phyloP scores from a whole-genome alignment of 192 early-diverging fungal species.

The Physocladia obscura region DNA sequence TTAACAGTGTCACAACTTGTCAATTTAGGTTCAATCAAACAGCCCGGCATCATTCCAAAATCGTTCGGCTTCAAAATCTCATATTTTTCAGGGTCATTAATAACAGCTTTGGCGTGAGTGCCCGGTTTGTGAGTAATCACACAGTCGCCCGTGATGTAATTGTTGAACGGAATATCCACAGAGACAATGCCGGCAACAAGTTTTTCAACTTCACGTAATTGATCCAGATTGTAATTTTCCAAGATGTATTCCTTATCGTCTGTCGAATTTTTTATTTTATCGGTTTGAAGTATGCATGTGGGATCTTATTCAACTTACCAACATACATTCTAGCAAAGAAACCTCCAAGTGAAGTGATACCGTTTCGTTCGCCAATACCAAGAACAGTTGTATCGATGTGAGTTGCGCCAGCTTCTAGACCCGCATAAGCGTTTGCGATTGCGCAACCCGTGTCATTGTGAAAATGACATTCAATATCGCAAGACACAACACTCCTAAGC shows the following conservation, averaged over 20 bases:
- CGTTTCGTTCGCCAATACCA: conserved; percentile 98
- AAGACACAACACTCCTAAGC: conserved; percentile 88
- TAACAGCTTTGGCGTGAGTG: conserved; percentile 98
- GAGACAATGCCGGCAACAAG: conserved; percentile 92
- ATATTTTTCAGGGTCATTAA: conserved; percentile 98
- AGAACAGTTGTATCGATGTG: conserved; percentile 98
- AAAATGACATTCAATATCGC: conserved; percentile 99
- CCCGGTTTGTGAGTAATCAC: conserved; percentile 99
- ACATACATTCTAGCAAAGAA: conserved; percentile 95
- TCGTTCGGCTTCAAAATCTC: conserved; percentile 98
- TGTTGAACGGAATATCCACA: conserved; percentile 97
- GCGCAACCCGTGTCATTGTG: conserved; percentile 99
- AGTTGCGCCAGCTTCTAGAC: conserved; percentile 94
- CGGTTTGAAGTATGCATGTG: not conserved
- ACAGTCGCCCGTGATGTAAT: conserved; percentile 98
- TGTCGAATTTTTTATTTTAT: not conserved
- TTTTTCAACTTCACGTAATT: conserved; percentile 94
- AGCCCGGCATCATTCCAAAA: conserved; percentile 98
- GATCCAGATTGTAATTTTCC: conserved; percentile 89
- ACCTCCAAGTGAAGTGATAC: conserved; percentile 94
- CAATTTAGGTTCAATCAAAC: conserved; percentile 93
- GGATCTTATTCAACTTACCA: conserved; percentile 3
- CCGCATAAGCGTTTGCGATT: conserved; percentile 96
- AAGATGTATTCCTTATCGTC: conserved; percentile 89
- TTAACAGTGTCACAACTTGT: conserved; percentile 99